Evolutionary conservation across 2,329 filamentous ascomycete genomes (phyloP).

Genomic region (Fusarium brachygibbosum): DNA sequence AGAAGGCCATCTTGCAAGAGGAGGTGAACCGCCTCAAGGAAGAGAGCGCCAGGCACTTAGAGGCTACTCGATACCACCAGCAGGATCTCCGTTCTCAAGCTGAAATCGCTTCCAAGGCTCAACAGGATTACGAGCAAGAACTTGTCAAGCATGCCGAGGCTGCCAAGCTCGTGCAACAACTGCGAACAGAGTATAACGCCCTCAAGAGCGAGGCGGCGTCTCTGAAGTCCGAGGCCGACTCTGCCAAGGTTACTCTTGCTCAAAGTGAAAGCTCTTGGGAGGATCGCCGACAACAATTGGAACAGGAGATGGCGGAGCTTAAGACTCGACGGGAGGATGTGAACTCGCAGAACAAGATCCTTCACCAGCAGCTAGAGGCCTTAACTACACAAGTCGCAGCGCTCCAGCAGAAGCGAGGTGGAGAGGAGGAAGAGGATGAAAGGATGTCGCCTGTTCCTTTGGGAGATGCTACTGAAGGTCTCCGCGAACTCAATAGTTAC

Average conservation of each 20-base stretch:
- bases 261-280: conserved; percentile 92
- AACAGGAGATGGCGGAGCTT: conserved; percentile 85
- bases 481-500: conserved; percentile 92
- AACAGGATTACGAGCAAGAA: conserved; percentile 95
- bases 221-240: conserved; percentile 85
- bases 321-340: conserved; percentile 85
- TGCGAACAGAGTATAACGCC: conserved; percentile 85
- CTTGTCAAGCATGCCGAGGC: conserved; percentile 95
- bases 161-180: conserved; percentile 83
- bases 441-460: conserved; percentile 64
- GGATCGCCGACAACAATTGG: conserved; percentile 82
- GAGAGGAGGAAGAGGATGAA: conserved; percentile 66
- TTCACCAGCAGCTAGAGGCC: conserved; percentile 89
- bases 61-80: conserved; percentile 86
- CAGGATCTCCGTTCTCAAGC: conserved; percentile 94
- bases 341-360: conserved; percentile 87
- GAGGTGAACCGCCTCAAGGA: conserved; percentile 87
- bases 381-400: conserved; percentile 83
- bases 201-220: conserved; percentile 83
- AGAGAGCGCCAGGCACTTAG: conserved; percentile 82
- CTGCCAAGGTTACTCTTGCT: conserved; percentile 80
- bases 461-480: conserved; percentile 76
- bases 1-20: conserved; percentile 82
- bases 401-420: conserved; percentile 80
- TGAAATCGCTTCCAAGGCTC: conserved; percentile 91